Percentiles rank a stretch among this genome's conserved stretches.
Conservation (phyloP, 1,139 yeast genomes). For the Taiozyma onychis region DNA sequence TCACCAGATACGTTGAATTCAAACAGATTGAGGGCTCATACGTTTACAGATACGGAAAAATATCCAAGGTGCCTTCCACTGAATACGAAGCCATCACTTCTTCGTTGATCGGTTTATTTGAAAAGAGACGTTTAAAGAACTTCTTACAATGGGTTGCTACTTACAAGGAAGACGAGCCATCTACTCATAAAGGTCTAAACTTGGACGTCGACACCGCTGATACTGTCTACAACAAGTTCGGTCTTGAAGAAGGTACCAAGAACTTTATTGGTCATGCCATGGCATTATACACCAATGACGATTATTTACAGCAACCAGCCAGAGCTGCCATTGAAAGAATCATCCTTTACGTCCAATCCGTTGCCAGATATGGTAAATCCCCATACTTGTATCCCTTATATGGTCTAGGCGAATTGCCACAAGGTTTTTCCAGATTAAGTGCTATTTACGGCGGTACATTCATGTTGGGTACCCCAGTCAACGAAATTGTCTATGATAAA, state of each 20-base stretch:
- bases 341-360: slow-evolving; percentile 79
- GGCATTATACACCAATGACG: slow-evolving; percentile 96
- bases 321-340: slow-evolving; percentile 89
- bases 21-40: slow-evolving; percentile 93
- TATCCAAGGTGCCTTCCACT: slow-evolving; percentile 92
- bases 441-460: slow-evolving; percentile 99
- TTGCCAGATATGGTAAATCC: slow-evolving; percentile 92
- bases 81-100: slow-evolving; percentile 89
- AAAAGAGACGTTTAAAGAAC: slow-evolving; percentile 90
- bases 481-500: slow-evolving; percentile 71
- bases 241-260: slow-evolving; percentile 88
- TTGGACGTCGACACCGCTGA: slow-evolving; percentile 89
- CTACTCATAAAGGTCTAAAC: slow-evolving; percentile 84
- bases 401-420: slow-evolving; percentile 97
- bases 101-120: slow-evolving; percentile 92
- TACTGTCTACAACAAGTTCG: slow-evolving; percentile 83
- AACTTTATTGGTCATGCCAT: slow-evolving; percentile 98
- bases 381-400: slow-evolving; percentile 95
- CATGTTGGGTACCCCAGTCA: slow-evolving; percentile 95
- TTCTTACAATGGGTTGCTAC: slow-evolving; percentile 84
- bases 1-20: slow-evolving; percentile 91
- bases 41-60: slow-evolving; percentile 75
- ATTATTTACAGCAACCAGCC: slow-evolving; percentile 83
- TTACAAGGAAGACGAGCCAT: slow-evolving; percentile 69
- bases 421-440: slow-evolving; percentile 94